Conservation (phyloP, 164 flowering plant species). For the Annona cherimola region DNA sequence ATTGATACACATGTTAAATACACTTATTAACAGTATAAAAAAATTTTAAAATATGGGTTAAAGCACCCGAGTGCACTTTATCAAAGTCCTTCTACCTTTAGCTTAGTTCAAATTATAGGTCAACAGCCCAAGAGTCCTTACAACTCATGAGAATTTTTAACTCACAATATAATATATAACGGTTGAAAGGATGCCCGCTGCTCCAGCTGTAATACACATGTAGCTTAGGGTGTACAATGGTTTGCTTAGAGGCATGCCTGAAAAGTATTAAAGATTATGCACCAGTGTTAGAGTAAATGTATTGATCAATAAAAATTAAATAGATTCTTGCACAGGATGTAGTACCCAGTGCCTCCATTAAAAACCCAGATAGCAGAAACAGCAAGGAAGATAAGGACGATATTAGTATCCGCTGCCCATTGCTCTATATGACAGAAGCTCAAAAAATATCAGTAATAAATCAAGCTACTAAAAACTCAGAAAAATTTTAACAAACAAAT, state of each 20-base stretch:
- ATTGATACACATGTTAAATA: too few species aligned
- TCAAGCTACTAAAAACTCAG: not conserved
- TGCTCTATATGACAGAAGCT: slow-evolving; percentile 31
- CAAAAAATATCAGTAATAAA: not conserved
- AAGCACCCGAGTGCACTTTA: too few species aligned
- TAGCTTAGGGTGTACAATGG: slow-evolving; percentile 75
- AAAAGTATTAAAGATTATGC: slow-evolving; percentile 3
- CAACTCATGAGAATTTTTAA: slow-evolving; percentile 4
- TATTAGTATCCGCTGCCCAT: slow-evolving; percentile 33
- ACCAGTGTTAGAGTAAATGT: not conserved
- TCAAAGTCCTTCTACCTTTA: too few species aligned
- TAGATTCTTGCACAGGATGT: not conserved
- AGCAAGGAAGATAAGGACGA: slow-evolving; percentile 46
- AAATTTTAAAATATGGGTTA: too few species aligned
- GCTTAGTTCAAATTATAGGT: not conserved
- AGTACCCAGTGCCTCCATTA: slow-evolving; percentile 44
- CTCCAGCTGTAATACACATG: slow-evolving; percentile 67
- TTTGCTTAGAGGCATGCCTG: slow-evolving; percentile 67
- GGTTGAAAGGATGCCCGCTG: slow-evolving; percentile 53
- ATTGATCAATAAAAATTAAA: not conserved
- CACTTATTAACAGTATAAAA: too few species aligned
- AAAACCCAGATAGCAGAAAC: slow-evolving; percentile 44
- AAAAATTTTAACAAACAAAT: not conserved
- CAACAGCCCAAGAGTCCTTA: not conserved
- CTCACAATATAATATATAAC: slow-evolving; percentile 54